Conservation (phyloP, 352 stramenopile genomes). For the Globisporangium nodosum region DNA sequence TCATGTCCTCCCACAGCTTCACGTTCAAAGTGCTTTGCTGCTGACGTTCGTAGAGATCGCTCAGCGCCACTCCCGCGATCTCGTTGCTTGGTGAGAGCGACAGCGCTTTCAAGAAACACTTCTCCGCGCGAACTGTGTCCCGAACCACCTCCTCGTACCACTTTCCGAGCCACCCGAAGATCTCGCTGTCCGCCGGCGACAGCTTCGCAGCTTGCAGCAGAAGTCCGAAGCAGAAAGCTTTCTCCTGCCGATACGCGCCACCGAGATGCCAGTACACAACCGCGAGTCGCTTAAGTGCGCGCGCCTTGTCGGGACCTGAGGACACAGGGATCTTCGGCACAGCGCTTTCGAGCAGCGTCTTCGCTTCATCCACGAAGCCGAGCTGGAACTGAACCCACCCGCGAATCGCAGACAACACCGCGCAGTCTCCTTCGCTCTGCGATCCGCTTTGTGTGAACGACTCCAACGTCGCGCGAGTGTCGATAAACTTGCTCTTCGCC, state of each 20-base stretch:
- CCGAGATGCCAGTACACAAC: slow-evolving; percentile 74
- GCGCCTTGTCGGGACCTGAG: slow-evolving; percentile 20
- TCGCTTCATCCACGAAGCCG: slow-evolving; percentile 28
- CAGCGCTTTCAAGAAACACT: slow-evolving; percentile 83
- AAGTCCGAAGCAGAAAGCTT: slow-evolving; percentile 51
- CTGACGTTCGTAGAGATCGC: slow-evolving; percentile 59
- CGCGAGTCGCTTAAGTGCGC: slow-evolving; percentile 59
- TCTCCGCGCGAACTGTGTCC: slow-evolving; percentile 70
- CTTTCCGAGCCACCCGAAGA: slow-evolving; percentile 68
- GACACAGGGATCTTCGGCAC: slow-evolving; percentile 18
- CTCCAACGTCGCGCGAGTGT: slow-evolving; percentile 32
- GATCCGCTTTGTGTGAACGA: slow-evolving; percentile 3
- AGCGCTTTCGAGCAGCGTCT: slow-evolving; percentile 32
- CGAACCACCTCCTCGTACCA: slow-evolving; percentile 64
- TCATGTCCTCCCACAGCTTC: slow-evolving; percentile 64
- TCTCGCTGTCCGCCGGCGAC: slow-evolving; percentile 51
- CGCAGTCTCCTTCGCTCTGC: slow-evolving; percentile 16
- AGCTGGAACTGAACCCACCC: slow-evolving; percentile 51
- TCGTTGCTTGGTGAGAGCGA: slow-evolving; percentile 47
- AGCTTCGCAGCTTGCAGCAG: slow-evolving; percentile 75
- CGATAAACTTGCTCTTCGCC: slow-evolving; percentile 19
- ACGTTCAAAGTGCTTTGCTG: slow-evolving; percentile 60
- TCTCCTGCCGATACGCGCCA: slow-evolving; percentile 39
- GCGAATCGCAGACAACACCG: slow-evolving; percentile 20
- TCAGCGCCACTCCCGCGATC: slow-evolving; percentile 57